Evolutionary conservation across 345 rosid genomes (phyloP), one percentile per base, ranked within the genome.

Genomic region (Isatis tinctoria): DNA sequence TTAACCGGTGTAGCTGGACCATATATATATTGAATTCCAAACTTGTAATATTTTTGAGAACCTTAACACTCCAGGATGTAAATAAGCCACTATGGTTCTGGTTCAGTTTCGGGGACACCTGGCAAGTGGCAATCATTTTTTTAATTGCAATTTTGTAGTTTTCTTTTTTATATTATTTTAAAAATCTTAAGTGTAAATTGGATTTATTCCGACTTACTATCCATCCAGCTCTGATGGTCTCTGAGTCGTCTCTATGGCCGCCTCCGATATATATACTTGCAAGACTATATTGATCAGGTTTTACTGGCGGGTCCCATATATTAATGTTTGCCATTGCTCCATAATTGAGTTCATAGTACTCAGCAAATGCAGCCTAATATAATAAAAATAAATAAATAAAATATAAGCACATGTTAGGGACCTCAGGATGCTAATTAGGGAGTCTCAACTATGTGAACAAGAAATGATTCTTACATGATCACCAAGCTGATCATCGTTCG

Each of bases 191-290:
- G 28, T 39, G 39, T 37, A 8, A 9, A 17, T 12, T 40, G 8
- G 24, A 22, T 22, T 22, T 12, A 53, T 17, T 22, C 20, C 4
- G 16, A 74, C 78, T 67, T 74, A 48, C 78, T 5, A 65, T 58
- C 78, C 73, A 74, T 58, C 78, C 78, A 57, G 72, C 72, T 44
- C 37, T 16, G 1, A 74, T 45, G 66, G n/a, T 36, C 9, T 45
- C 14, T 10, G 57, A 32, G 13, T 10, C 11, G 3, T 52, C 43
- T 53, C 22, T 36, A 27, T 1, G 5, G 16, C 70, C 76, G 24
- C 39, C 57, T 3, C 10, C 40, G 4, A 65, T 2, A 51, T 27
- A 32, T 43, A 73, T 33, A 74, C 78, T 56, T 53, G 73, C 72
- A 11, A 47, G 48, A 58, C 66, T 74, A 58, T 8, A 47, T 35